Base-by-base conservation (phyloP, 2,329 filamentous ascomycete species). In the Xylariales sp. region DNA sequence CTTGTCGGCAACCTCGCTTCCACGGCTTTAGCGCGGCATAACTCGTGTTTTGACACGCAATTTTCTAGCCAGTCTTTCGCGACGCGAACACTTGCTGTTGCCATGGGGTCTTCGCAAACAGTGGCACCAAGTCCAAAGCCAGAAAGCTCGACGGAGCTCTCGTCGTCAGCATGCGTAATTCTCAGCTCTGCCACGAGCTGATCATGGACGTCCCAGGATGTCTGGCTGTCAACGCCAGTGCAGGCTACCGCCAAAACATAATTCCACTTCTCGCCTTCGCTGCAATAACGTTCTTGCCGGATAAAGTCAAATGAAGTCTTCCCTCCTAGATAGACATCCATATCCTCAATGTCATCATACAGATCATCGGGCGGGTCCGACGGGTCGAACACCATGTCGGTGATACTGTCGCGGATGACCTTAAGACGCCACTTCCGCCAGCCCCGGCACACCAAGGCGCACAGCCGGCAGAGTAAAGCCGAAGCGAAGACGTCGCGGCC, bases 361-460 rank as follows among this genome's bases (percentile, higher is more conserved):
- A 59, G 56, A 48, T 59, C 56, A 28, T 48, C 12, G 10, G 56
- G 56, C n/a, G 43, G 56, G 45, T 49, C 9, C 10, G 30, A 49
- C 7, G 43, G 43, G 23, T 59, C 56, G 32, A 59, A 49, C 30
- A 49, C 39, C n/a, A 48, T 28, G 18, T 62, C 30, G 8, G 8
- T 5, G 18, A 54, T 54, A n/a, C 49, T 39, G 8, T 62, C 49
- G 16, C 59, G 59, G 18, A 62, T 18, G 7, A 53, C 28, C 16
- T 48, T 23, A 34, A 23, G 36, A 30, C 59, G 59, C 49, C 59
- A 62, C n/a, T 53, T 62, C 39, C 39, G n/a, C 59, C 59, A 62
- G 16, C 59, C 59, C n/a, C 39, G 39, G 23, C 39, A 23, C 14
- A 62, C 36, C 18, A 55, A n/a, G n/a, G 28, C 49, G 46, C 59